Base-by-base conservation (phyloP, 768 basidiomycete genomes). In the Coprinopsis marcescibilis region DNA sequence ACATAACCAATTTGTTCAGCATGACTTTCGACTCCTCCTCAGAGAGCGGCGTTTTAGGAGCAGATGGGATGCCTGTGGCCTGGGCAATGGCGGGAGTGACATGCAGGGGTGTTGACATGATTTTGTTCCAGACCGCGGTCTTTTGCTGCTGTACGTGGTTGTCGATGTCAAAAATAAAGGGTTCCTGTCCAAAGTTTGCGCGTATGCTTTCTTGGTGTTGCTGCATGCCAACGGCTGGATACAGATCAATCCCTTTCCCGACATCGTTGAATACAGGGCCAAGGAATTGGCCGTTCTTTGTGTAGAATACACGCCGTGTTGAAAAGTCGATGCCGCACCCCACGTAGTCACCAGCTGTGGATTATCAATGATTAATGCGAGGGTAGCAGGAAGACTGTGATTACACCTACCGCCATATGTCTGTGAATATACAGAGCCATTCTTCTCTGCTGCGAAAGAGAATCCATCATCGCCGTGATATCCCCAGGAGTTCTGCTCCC, bases 241-340 rank as follows among this genome's bases (percentile, higher is more conserved):
- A 92, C 20, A 96, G 60, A 19, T 83, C 78, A 36, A 71, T 68
- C 41, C 73, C 73, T 56, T 77, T 77, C 25, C 83, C 83, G 20
- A 89, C 72, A 54, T 80, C 78, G 34, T 89, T 80, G 57, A 89
- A 90, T 6, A 81, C 81, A 45, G 72, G 65, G 21, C 88, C 83
- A 36, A 91, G 71, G 52, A 81, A 71, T 13, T 70, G 63, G 11
- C 90, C 89, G 49, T 95, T 95, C 69, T 87, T 92, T 24, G 93
- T 96, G 61, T 85, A 96, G 65, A 97, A 96, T 0, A 81, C 83
- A 46, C 76, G 73, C 48, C 87, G 75, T 15, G 76, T 79, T 35
- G 81, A 83, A 59, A 92, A 96, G 64, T 97, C 91, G 49, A 98
- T 75, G 1, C 95, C 95, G 57, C 92, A 95, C 10, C 95, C 95